Evolutionary conservation across 768 basidiomycete genomes (phyloP).

Genomic region (Mycena alexandri): DNA sequence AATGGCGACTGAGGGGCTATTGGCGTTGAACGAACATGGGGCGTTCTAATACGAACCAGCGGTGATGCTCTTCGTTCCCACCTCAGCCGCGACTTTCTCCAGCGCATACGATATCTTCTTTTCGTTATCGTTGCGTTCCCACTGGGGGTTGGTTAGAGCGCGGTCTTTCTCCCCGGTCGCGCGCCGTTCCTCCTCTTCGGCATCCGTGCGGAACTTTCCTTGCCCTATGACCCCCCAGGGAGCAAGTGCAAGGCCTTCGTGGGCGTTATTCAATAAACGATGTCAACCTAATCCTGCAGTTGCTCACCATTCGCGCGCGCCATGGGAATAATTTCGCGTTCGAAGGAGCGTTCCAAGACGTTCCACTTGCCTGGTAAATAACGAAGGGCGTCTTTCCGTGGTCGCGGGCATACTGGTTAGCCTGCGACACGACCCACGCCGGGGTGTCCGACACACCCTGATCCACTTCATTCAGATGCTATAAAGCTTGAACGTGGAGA

Average conservation of each 20-base stretch:
- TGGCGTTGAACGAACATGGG: neutral
- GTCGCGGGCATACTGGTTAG: constrained; percentile 56
- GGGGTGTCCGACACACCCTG: constrained; percentile 44
- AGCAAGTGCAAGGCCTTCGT: constrained; percentile 30
- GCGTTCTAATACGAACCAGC: constrained; percentile 40
- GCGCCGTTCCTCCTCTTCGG: constrained; percentile 42
- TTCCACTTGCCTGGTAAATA: constrained; percentile 57
- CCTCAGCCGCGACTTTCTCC: constrained; percentile 53
- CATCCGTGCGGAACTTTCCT: constrained; percentile 22
- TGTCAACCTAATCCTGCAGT: too few species aligned
- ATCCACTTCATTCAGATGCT: neutral
- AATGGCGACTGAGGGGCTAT: neutral
- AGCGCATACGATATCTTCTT: constrained; percentile 48
- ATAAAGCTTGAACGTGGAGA: neutral
- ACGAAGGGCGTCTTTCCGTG: constrained; percentile 59
- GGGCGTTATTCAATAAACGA: neutral
- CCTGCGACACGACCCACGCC: constrained; percentile 38
- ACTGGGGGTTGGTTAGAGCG: constrained; percentile 30
- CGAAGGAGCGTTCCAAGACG: constrained; percentile 53
- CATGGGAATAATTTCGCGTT: constrained; percentile 60
- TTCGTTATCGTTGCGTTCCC: constrained; percentile 36
- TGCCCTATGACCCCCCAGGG: constrained; percentile 6
- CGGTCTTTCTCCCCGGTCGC: constrained; percentile 48
- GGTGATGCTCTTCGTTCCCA: constrained; percentile 51
- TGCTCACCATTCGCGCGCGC: constrained; percentile 30